These are phyloP conservation scores for Xerocomus nothofagi DNA, from an alignment of 1,284 basidiomycete species.

Conservation along the genomic window DNA sequence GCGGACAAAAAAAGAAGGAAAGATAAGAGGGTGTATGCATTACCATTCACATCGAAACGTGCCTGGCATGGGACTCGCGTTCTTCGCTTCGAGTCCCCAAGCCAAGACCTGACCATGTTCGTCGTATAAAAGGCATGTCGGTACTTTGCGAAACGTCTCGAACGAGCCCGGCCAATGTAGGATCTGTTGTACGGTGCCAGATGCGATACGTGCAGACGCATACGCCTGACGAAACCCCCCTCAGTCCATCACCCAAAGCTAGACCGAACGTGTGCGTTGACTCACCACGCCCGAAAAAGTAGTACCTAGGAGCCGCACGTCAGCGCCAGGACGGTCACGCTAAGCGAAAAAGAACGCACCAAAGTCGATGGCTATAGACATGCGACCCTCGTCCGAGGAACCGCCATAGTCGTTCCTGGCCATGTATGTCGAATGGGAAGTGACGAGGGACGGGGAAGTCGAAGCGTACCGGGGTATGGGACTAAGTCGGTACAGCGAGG, in stretches of 20 bases:
- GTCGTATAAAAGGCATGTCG: constrained; percentile 76
- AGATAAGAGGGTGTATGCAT: not conserved
- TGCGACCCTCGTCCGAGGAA: constrained; percentile 55
- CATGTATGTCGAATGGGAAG: constrained; percentile 2
- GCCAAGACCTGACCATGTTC: constrained; percentile 66
- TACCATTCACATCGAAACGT: constrained; percentile 71
- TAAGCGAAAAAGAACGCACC: constrained; percentile 49
- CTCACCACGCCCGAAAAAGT: constrained; percentile 81
- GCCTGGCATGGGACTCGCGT: constrained; percentile 63
- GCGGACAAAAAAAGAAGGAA: not conserved
- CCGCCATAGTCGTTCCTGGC: constrained; percentile 12
- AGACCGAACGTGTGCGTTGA: constrained; percentile 9
- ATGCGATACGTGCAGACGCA: constrained; percentile 78
- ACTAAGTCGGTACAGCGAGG: constrained; percentile 35
- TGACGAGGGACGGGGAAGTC: constrained; percentile 21
- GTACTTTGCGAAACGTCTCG: constrained; percentile 80
- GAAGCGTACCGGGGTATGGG: constrained; percentile 30
- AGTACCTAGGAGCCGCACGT: constrained; percentile 50
- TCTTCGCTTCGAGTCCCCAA: constrained; percentile 82
- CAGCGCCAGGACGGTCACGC: too few relatives aligned
- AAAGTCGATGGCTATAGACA: constrained; percentile 79
- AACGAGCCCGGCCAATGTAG: constrained; percentile 76
- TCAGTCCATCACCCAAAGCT: not conserved
- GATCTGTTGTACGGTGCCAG: constrained; percentile 74
- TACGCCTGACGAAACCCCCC: constrained; percentile 51